Conservation (phyloP, 495 filamentous ascomycete species). For the Tuber magnatum region DNA sequence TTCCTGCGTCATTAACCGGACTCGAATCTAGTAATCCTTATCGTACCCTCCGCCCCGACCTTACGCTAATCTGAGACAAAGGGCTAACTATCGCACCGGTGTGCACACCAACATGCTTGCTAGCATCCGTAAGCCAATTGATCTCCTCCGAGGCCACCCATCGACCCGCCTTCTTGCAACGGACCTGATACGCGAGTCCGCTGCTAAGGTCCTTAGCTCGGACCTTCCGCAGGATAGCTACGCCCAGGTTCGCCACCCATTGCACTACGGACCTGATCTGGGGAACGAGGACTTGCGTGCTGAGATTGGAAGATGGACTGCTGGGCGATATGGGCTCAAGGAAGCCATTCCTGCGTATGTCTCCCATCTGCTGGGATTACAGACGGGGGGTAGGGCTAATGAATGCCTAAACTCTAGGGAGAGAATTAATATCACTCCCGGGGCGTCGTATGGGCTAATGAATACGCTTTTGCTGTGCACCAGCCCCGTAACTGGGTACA, state of each 20-base stretch:
- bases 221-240: constrained; percentile 46
- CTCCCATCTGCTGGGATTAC: too few relatives aligned
- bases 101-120: background rate
- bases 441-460: constrained; percentile 67
- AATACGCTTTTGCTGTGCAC: constrained; percentile 66
- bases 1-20: background rate
- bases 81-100: background rate
- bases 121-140: constrained; percentile 14
- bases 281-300: constrained; percentile 61
- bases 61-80: background rate
- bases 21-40: background rate
- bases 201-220: constrained; percentile 52
- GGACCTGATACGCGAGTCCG: constrained; percentile 50
- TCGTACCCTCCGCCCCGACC: background rate
- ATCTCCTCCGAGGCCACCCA: constrained; percentile 39
- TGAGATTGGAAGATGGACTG: constrained; percentile 64
- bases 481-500: constrained; percentile 59
- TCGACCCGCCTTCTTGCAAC: constrained; percentile 56
- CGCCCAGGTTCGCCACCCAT: constrained; percentile 29
- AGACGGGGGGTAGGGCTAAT: constrained; percentile 32
- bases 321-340: constrained; percentile 49
- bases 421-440: constrained; percentile 73
- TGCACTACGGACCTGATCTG: constrained; percentile 71
- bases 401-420: constrained; percentile 33
- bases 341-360: constrained; percentile 26